phyloP scores from a whole-genome alignment of 163 green algal species.

The Chlorella variabilis region DNA sequence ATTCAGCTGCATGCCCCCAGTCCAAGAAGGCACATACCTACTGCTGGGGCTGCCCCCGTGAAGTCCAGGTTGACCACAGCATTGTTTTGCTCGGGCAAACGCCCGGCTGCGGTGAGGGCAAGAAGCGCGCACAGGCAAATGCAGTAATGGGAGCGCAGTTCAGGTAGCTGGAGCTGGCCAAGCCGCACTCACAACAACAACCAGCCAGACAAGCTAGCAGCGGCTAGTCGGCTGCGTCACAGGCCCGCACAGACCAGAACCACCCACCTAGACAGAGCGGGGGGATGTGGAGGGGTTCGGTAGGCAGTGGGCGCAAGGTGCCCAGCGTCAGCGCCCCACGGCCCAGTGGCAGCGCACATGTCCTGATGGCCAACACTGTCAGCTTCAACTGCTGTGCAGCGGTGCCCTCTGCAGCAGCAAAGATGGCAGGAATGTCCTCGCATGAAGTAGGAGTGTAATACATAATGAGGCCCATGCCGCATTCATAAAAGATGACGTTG shows the following conservation, averaged over 20 bases:
- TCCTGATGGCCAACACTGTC: conserved; percentile 74
- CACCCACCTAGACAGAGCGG: conserved; percentile 70
- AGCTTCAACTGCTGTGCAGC: conserved; percentile 81
- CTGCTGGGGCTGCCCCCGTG: conserved; percentile 44
- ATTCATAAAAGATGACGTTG: no score
- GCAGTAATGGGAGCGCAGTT: no score
- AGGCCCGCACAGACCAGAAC: background rate
- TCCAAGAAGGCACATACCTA: background rate
- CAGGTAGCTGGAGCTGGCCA: no score
- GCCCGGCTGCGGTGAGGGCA: conserved; percentile 49
- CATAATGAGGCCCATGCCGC: no score
- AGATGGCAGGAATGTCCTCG: background rate
- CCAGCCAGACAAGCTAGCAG: no score
- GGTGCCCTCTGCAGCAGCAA: conserved; percentile 50
- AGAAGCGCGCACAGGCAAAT: background rate
- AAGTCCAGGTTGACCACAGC: conserved; percentile 82
- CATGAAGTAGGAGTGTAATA: no score
- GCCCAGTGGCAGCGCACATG: conserved; percentile 77
- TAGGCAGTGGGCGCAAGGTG: conserved; percentile 77
- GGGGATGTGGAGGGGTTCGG: conserved; percentile 85
- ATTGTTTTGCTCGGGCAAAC: conserved; percentile 68
- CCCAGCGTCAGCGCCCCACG: conserved; percentile 88
- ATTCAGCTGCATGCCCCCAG: background rate
- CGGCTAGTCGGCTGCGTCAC: no score
- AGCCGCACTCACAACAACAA: background rate